Base-by-base conservation (phyloP, 1,284 basidiomycete genomes). In the Sanguinoderma infundibulare region DNA sequence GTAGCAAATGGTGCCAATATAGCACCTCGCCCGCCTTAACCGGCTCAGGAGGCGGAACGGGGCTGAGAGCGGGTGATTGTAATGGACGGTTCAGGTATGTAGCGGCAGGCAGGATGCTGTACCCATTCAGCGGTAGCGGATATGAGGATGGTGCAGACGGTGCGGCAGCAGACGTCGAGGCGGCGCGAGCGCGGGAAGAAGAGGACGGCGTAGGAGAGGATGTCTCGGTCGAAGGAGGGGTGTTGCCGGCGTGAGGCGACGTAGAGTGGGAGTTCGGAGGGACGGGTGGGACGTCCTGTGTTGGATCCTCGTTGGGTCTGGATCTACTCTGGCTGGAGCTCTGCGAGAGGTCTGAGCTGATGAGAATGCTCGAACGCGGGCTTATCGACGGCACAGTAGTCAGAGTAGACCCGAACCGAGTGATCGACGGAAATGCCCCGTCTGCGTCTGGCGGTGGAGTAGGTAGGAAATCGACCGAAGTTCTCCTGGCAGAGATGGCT, bases 1-100 rank as follows among this genome's bases (percentile, higher is more conserved):
- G 80, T 32, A 82, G 74, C 58, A 95, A 85, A 69, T 94, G 87
- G 70, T 91, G 89, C 92, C 92, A 95, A 72, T 85, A 92, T 8
- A 95, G 75, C 12, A 85, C 72, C 66, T 92, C 90, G 28, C 92
- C 92, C 5, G 81, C 75, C 69, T 77, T 79, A 22, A 93, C 81
- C 42, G 60, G 60, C 54, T 71, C 62, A 22, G 55, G 55, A 8
- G 32, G 50, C 7, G 40, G 63, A 47, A 6, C 53, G 34, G 70
- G 60, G 12, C 32, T 36, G 5, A 30, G 60, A 49, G 8, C 51
- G 38, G 70, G 59, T 15, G 67, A 62, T n/a, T 53, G 60, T 55
- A 53, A 53, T 24, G 61, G 61, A 32, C 51, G 61, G 26, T 15
- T 52, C 10, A 58, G 34, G 46, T 58, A 40, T 54, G 42, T 67